A percentile compares a stretch with the other conserved stretches of the same genome.
These are phyloP conservation scores for Vigna unguiculata DNA, from an alignment of 306 rosid species.

Conservation along the genomic window DNA sequence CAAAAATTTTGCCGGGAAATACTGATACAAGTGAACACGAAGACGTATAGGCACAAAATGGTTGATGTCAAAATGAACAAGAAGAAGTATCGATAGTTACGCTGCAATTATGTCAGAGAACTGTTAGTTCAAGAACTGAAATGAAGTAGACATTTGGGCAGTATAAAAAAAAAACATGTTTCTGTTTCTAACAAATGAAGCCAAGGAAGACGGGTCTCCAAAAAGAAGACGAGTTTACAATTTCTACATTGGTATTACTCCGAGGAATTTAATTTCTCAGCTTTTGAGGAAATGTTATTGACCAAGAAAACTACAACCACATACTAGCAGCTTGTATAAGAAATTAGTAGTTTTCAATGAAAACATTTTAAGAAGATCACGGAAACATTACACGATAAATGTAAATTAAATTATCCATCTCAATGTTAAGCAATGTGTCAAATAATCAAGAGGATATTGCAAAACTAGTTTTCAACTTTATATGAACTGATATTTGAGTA, in stretches of 20 bases:
- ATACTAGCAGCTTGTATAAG: not conserved
- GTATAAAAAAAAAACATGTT: slow-evolving; percentile 3
- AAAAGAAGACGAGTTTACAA: slow-evolving; percentile 16
- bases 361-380: not conserved
- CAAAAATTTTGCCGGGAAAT: slow-evolving; percentile 44
- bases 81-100: slow-evolving; percentile 92
- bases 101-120: slow-evolving; percentile 62
- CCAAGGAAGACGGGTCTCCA: slow-evolving; percentile 3
- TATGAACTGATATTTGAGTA: not conserved
- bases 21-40: slow-evolving; percentile 69
- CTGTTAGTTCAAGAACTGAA: slow-evolving; percentile 46
- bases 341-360: slow-evolving; percentile 11
- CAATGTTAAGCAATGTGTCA: not conserved
- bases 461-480: slow-evolving; percentile 2
- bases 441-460: slow-evolving; percentile 18
- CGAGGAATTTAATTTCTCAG: slow-evolving; percentile 16
- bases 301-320: slow-evolving; percentile 16
- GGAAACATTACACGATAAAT: slow-evolving; percentile 15
- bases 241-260: slow-evolving; percentile 18
- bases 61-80: slow-evolving; percentile 90
- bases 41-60: slow-evolving; percentile 78
- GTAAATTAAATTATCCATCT: slow-evolving; percentile 2
- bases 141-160: slow-evolving; percentile 17
- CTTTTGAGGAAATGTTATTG: not conserved
- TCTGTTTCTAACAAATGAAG: slow-evolving; percentile 33